A percentile compares a stretch with the other conserved stretches of the same genome.
Conservation (phyloP, 208 protist genomes). For the Borovskyia barvae region DNA sequence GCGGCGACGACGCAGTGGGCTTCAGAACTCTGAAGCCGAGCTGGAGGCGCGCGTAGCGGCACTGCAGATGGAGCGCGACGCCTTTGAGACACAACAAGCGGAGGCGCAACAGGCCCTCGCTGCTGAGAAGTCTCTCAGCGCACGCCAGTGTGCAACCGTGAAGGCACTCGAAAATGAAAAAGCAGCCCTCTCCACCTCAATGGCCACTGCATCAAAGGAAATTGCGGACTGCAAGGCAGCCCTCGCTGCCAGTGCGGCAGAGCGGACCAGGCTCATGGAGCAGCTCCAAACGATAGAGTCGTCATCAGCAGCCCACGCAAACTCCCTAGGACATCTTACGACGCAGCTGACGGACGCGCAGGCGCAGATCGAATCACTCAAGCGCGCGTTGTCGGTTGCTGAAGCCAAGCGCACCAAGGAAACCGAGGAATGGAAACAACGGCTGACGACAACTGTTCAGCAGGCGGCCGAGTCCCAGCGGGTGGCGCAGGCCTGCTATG, state of each 20-base stretch:
- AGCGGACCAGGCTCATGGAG: slow-evolving; percentile 6
- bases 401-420: not conserved
- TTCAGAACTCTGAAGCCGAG: not conserved
- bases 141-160: slow-evolving; percentile 7
- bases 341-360: slow-evolving; percentile 9
- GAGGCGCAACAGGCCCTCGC: slow-evolving; percentile 9
- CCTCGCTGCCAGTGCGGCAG: not conserved
- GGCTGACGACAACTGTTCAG: not conserved
- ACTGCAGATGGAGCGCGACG: slow-evolving; percentile 5
- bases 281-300: slow-evolving; percentile 1
- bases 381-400: not conserved
- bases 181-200: slow-evolving; percentile 1
- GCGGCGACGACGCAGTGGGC: slow-evolving; percentile 4
- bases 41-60: slow-evolving; percentile 12
- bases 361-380: slow-evolving; percentile 1
- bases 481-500: slow-evolving; percentile 7
- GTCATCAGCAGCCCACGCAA: slow-evolving; percentile 6
- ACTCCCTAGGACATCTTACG: slow-evolving; percentile 6
- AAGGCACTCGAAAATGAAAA: slow-evolving; percentile 29
- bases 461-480: slow-evolving; percentile 1
- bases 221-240: slow-evolving; percentile 12
- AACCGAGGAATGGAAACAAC: slow-evolving; percentile 1
- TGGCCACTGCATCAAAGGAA: slow-evolving; percentile 8
- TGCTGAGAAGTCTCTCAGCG: slow-evolving; percentile 10
- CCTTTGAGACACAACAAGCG: not conserved